These are phyloP conservation scores for Suillus alpinus DNA, from an alignment of 768 basidiomycete genomes.

Conservation along the genomic window DNA sequence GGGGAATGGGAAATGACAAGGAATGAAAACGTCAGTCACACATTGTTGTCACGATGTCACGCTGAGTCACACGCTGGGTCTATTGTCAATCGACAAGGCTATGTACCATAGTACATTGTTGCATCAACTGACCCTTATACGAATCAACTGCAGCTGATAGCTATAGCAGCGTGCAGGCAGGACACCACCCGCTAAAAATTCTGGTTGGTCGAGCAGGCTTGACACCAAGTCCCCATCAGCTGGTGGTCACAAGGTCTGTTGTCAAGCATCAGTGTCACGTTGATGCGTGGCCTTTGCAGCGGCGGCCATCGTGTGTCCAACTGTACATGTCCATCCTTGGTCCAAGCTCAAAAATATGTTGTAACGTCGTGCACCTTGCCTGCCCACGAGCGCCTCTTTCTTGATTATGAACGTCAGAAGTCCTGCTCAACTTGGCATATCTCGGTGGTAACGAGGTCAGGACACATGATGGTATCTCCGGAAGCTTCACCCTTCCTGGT, in stretches of 20 bases:
- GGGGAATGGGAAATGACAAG: slow-evolving; percentile 2
- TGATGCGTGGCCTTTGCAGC: not conserved
- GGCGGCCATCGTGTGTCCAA: not conserved
- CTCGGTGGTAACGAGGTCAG: not conserved
- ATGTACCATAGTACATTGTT: not conserved
- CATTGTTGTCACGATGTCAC: not conserved
- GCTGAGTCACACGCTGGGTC: not conserved
- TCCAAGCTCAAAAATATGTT: not conserved
- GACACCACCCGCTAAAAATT: too few relatives aligned
- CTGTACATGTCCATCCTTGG: not conserved
- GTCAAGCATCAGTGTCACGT: not conserved
- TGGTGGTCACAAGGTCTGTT: not conserved
- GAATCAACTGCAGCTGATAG: too few relatives aligned
- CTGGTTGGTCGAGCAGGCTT: too few relatives aligned
- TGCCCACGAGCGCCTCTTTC: not conserved
- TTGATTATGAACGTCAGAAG: not conserved
- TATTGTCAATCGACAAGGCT: too few relatives aligned
- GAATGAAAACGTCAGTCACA: not conserved
- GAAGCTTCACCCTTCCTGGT: not conserved
- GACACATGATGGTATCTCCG: not conserved
- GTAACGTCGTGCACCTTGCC: not conserved
- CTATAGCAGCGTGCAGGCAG: too few relatives aligned
- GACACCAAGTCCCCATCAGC: too few relatives aligned
- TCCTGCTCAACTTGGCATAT: not conserved
- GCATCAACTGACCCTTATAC: too few relatives aligned